Conservation (phyloP, 768 basidiomycete species). For the Podaxis sp. region DNA sequence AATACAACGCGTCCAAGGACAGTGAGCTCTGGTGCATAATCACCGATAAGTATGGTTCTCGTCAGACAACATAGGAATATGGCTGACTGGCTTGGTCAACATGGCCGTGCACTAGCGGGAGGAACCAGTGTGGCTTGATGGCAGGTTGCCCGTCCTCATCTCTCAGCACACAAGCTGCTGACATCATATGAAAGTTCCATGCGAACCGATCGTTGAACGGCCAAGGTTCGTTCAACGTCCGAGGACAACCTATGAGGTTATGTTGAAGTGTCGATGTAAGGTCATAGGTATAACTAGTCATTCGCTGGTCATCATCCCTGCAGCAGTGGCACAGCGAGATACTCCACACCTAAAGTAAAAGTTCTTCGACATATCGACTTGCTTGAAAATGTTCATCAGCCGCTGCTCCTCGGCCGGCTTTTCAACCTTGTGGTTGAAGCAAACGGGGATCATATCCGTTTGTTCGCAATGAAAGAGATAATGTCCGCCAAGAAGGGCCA, state of each 20-base stretch:
- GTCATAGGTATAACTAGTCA: slow-evolving; percentile 87
- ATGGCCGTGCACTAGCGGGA: slow-evolving; percentile 93
- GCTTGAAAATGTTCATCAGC: slow-evolving; percentile 87
- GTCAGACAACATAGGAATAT: not conserved
- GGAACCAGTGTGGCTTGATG: slow-evolving; percentile 74
- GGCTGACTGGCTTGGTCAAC: slow-evolving; percentile 95
- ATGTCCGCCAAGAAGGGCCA: slow-evolving; percentile 92
- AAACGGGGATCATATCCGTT: slow-evolving; percentile 80
- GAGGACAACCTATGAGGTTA: slow-evolving; percentile 70
- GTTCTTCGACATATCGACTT: slow-evolving; percentile 98
- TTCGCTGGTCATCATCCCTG: slow-evolving; percentile 7
- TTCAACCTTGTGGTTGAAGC: slow-evolving; percentile 80
- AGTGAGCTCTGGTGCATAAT: slow-evolving; percentile 67
- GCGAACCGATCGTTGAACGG: slow-evolving; percentile 86
- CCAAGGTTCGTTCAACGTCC: slow-evolving; percentile 48
- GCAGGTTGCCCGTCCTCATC: slow-evolving; percentile 33
- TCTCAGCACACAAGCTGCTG: slow-evolving; percentile 52
- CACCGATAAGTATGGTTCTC: not conserved
- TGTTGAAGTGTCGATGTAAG: slow-evolving; percentile 93
- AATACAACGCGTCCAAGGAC: slow-evolving; percentile 89
- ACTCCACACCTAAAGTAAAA: slow-evolving; percentile 87
- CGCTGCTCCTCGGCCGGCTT: slow-evolving; percentile 88
- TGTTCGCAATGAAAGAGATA: slow-evolving; percentile 96
- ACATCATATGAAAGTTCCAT: slow-evolving; percentile 92
- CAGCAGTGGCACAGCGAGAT: not conserved